Conservation (phyloP, 495 filamentous ascomycete genomes). For the Penicillium bovifimosum region DNA sequence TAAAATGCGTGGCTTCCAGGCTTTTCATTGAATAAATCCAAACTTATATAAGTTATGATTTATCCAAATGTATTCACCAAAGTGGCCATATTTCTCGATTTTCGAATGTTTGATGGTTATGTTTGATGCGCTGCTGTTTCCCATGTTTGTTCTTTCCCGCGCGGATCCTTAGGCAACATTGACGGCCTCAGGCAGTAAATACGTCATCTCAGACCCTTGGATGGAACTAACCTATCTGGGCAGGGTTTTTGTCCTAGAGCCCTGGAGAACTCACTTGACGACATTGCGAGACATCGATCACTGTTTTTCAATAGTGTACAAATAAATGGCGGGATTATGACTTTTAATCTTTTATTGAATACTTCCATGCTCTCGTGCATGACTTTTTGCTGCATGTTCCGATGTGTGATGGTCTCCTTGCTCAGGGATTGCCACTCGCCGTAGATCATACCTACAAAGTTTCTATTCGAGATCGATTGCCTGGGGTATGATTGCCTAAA, state of each 20-base stretch:
- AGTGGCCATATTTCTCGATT: neutral
- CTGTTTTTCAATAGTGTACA: neutral
- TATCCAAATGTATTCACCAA: neutral
- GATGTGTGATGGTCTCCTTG: constrained; percentile 1
- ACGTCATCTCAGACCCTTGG: constrained; percentile 2
- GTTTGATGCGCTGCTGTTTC: neutral
- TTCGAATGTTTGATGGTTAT: neutral
- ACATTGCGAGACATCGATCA: neutral
- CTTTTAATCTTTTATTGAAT: neutral
- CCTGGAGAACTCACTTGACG: neutral
- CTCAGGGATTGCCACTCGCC: neutral
- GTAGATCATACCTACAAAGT: neutral
- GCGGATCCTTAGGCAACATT: too few relatives aligned
- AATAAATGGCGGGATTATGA: neutral
- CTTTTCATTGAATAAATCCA: neutral
- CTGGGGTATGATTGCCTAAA: too few relatives aligned
- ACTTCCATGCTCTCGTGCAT: neutral
- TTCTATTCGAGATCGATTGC: neutral
- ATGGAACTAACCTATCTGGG: too few relatives aligned
- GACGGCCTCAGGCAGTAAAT: neutral
- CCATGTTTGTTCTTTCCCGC: neutral
- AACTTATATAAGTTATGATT: neutral
- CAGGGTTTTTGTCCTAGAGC: too few relatives aligned
- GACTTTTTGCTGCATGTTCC: neutral
- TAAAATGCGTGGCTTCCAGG: too few relatives aligned